These are phyloP conservation scores for Prunus yedoensis DNA, from an alignment of 331 rosid species.

Conservation along the genomic window DNA sequence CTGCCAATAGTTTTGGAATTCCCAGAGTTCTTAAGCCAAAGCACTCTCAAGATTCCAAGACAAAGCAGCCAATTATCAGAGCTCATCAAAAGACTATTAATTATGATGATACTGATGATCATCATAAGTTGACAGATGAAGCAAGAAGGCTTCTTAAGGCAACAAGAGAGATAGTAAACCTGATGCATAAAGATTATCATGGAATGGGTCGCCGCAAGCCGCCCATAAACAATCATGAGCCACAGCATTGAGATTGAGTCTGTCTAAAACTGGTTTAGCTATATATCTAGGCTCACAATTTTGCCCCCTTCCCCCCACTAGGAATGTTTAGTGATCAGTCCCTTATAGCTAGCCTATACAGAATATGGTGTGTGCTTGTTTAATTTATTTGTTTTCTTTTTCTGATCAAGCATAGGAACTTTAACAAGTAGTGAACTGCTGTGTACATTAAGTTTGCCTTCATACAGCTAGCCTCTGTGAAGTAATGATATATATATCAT, in stretches of 20 bases:
- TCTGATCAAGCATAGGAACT: constrained; percentile 24
- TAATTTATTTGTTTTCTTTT: constrained; percentile 12
- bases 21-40: constrained; percentile 22
- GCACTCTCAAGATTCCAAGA: constrained; percentile 36
- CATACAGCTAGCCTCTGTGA: constrained; percentile 2
- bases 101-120: neutral
- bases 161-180: constrained; percentile 57
- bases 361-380: constrained; percentile 13
- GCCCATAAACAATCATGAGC: constrained; percentile 66
- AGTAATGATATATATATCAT: neutral
- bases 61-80: neutral
- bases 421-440: constrained; percentile 9
- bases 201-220: constrained; percentile 58
- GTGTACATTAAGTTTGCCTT: constrained; percentile 36
- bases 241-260: constrained; percentile 36
- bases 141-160: constrained; percentile 38
- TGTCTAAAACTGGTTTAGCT: neutral
- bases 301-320: constrained; percentile 8
- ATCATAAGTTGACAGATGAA: constrained; percentile 29
- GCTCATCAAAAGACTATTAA: constrained; percentile 13
- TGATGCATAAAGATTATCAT: constrained; percentile 56
- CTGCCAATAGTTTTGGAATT: constrained; percentile 17
- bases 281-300: constrained; percentile 17
- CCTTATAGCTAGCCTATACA: constrained; percentile 18
- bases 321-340: constrained; percentile 5